Percentiles rank a stretch among this genome's conserved stretches.
phyloP scores from a whole-genome alignment of 805 yeast species.

The Osmozyma mogii region DNA sequence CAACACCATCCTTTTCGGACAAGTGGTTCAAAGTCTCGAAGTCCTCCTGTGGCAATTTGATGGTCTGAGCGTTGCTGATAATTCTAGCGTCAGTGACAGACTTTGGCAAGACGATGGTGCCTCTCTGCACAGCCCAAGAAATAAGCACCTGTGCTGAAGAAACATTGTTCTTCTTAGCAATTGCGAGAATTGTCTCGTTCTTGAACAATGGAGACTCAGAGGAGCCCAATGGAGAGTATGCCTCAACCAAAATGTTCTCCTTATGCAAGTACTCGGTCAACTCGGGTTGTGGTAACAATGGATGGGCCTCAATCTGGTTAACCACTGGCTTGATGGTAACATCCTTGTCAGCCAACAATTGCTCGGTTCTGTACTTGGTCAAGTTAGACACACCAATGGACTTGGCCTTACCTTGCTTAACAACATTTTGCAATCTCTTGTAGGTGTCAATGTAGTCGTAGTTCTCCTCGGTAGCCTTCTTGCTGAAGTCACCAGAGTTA shows the following conservation, averaged over 20 bases:
- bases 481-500: too few relatives aligned
- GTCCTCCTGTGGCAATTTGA: constrained; percentile 28
- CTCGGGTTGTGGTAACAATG: constrained; percentile 13
- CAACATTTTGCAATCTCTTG: constrained; percentile 54
- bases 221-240: constrained; percentile 15
- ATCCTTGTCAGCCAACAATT: constrained; percentile 11
- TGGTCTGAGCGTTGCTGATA: constrained; percentile 29
- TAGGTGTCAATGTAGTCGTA: constrained; percentile 48
- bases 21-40: constrained; percentile 26
- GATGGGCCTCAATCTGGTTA: constrained; percentile 15
- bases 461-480: constrained; percentile 30
- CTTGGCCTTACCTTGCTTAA: constrained; percentile 20
- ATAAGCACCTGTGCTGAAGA: constrained; percentile 12
- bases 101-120: constrained; percentile 14
- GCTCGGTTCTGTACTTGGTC: constrained; percentile 8
- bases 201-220: constrained; percentile 8
- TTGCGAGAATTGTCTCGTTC: constrained; percentile 7
- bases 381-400: constrained; percentile 14
- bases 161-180: constrained; percentile 12
- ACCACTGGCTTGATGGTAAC: constrained; percentile 13
- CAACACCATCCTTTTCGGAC: constrained; percentile 23
- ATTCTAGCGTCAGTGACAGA: constrained; percentile 19
- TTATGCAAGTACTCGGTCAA: constrained; percentile 9
- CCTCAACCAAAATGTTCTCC: constrained; percentile 9
- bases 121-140: constrained; percentile 14